Evolutionary conservation across 805 yeast species (phyloP).

Genomic region (Soucietia sequanensis): DNA sequence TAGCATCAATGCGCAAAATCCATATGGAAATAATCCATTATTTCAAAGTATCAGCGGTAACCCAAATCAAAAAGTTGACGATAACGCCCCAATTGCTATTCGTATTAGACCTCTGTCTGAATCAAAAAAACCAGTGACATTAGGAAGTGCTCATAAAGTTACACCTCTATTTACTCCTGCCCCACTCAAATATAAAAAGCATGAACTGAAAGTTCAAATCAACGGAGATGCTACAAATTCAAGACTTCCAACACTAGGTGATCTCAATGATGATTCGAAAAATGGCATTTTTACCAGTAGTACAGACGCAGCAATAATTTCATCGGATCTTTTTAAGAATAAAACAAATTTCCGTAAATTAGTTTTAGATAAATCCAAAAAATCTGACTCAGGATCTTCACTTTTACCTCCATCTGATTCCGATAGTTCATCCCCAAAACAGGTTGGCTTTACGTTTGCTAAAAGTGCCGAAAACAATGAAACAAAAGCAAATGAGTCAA

Average conservation of each 20-base stretch:
- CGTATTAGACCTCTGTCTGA: conserved; percentile 17
- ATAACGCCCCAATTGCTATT: conserved; percentile 24
- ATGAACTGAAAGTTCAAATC: background rate
- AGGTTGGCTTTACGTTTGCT: conserved; percentile 12
- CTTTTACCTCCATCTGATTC: background rate
- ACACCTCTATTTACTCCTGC: conserved; percentile 49
- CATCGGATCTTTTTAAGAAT: conserved; percentile 72
- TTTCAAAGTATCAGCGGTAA: conserved; percentile 46
- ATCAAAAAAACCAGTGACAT: conserved; percentile 57
- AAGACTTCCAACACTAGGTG: too few species aligned
- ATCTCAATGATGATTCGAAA: background rate
- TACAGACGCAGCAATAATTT: conserved; percentile 66
- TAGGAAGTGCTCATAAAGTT: conserved; percentile 57
- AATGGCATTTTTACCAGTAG: conserved; percentile 33
- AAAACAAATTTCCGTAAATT: conserved; percentile 52
- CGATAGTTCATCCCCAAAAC: conserved; percentile 11
- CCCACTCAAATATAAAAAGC: conserved; percentile 9
- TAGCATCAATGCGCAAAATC: conserved; percentile 45
- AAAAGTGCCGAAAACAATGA: background rate
- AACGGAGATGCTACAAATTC: background rate
- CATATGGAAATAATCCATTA: conserved; percentile 78
- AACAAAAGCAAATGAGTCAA: background rate
- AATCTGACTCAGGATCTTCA: conserved; percentile 1
- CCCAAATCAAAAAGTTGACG: conserved; percentile 11
- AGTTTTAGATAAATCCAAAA: conserved; percentile 47